phyloP scores from a whole-genome alignment of 306 rosid genomes.

The Begonia fuchsioides region DNA sequence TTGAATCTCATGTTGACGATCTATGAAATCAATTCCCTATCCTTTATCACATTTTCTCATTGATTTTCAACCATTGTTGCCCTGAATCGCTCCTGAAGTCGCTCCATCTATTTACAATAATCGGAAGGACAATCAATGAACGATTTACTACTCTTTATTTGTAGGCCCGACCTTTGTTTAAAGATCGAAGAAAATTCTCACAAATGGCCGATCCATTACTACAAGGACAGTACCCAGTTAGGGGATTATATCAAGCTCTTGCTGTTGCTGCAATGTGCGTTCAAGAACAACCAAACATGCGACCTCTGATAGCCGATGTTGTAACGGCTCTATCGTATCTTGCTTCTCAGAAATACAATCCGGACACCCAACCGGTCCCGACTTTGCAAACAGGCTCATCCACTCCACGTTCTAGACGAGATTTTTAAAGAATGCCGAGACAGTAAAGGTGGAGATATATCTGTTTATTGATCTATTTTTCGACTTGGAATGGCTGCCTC shows the following conservation, averaged over 20 bases:
- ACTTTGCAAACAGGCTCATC: conserved; percentile 11
- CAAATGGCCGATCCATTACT: conserved; percentile 43
- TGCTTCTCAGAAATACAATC: conserved; percentile 32
- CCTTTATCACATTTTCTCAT: too few species aligned
- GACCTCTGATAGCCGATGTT: conserved; percentile 44
- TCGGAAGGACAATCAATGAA: too few species aligned
- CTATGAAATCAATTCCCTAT: too few species aligned
- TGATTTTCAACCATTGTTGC: too few species aligned
- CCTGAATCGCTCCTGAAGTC: too few species aligned
- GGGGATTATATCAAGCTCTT: conserved; percentile 48
- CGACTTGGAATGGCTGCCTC: too few species aligned
- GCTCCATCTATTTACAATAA: too few species aligned
- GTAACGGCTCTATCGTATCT: conserved; percentile 43
- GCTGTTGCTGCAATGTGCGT: conserved; percentile 54
- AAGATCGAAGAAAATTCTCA: conserved; percentile 33
- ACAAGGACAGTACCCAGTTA: conserved; percentile 41
- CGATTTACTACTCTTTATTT: background rate
- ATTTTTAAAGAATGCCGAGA: conserved; percentile 12
- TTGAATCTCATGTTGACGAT: too few species aligned
- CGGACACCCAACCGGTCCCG: conserved; percentile 20
- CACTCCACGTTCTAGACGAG: conserved; percentile 34
- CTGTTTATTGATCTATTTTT: too few species aligned
- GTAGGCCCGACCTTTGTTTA: conserved; percentile 46
- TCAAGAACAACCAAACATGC: conserved; percentile 47
- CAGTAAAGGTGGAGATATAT: too few species aligned